Base-by-base conservation (phyloP, 225 moss, liverwort and hornwort species). In the Marchantia polymorpha region DNA sequence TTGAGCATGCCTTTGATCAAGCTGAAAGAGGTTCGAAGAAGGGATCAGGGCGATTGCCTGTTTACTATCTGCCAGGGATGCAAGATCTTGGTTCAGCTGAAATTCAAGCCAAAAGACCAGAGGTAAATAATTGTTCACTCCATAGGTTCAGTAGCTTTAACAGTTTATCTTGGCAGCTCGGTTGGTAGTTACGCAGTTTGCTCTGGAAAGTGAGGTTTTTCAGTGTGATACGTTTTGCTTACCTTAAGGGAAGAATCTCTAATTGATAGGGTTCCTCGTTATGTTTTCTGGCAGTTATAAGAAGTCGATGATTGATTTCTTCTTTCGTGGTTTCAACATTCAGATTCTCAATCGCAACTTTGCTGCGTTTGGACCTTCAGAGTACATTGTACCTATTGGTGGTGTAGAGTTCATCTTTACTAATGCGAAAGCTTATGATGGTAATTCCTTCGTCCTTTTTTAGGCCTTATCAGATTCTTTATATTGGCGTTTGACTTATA, bases 381-480 rank as follows among this genome's bases (percentile, higher is more conserved):
- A 93, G 78, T 88, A 86, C 74, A 88, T 78, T 48, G 76, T 84
- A 73, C 85, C 78, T 61, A 84, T 92, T 73, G 91, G 91, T 83
- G 82, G 89, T 70, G 86, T 88, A 48, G 90, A 93, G 82, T 90
- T 93, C 78, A 82, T 93, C 51, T 93, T 91, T 80, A 90, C 90
- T 68, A 91, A 93, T 90, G 89, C 93, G 51, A 90, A 90, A 84
- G 88, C 89, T 77, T 89, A 90, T 79, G 90, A 89, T 92, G 93
- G 93, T 93, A 89, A 89, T 53, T 77, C 81, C 78, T 58, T 52
- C 75, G 47, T 72, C 59, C 48, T 68, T 22, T 49, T 70, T 19
- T 0, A 39, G 0, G 69, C 39, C 25, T 7, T 48, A 39, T 39
- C 39, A 39, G 2, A 39, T 39, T 39, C 39, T 39, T 39, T 39